phyloP scores from a whole-genome alignment of 805 yeast genomes.

The Candida adriatica region DNA sequence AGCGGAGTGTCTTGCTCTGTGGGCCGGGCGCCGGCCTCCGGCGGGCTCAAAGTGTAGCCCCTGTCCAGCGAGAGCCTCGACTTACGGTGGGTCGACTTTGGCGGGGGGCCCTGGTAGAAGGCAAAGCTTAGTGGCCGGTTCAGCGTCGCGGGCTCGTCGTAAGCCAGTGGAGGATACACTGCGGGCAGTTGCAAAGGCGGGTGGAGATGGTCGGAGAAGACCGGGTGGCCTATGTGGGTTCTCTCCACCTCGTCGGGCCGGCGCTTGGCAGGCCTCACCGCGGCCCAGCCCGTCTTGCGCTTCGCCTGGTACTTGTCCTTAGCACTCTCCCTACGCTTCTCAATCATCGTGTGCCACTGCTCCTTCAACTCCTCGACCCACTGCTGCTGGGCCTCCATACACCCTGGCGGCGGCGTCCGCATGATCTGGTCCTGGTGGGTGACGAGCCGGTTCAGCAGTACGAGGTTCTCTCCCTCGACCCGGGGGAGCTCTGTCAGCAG shows the following conservation, averaged over 20 bases:
- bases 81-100: too few relatives aligned
- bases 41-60: too few relatives aligned
- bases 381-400: neutral
- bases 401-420: constrained; percentile 1
- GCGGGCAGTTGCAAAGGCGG: too few relatives aligned
- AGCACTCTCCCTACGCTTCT: constrained; percentile 2
- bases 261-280: neutral
- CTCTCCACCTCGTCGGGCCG: neutral
- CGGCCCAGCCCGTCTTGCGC: neutral
- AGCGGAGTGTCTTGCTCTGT: too few relatives aligned
- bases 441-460: too few relatives aligned
- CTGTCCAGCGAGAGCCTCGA: too few relatives aligned
- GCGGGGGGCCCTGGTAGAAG: too few relatives aligned
- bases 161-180: too few relatives aligned
- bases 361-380: constrained; percentile 1
- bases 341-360: constrained; percentile 2
- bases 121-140: too few relatives aligned
- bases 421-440: constrained; percentile 3
- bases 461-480: too few relatives aligned
- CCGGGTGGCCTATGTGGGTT: neutral
- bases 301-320: constrained; percentile 2
- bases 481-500: constrained; percentile 3
- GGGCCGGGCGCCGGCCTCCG: too few relatives aligned
- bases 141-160: too few relatives aligned
- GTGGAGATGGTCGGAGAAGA: neutral